phyloP scores from a whole-genome alignment of 768 basidiomycete species.

The Suillus subluteus region DNA sequence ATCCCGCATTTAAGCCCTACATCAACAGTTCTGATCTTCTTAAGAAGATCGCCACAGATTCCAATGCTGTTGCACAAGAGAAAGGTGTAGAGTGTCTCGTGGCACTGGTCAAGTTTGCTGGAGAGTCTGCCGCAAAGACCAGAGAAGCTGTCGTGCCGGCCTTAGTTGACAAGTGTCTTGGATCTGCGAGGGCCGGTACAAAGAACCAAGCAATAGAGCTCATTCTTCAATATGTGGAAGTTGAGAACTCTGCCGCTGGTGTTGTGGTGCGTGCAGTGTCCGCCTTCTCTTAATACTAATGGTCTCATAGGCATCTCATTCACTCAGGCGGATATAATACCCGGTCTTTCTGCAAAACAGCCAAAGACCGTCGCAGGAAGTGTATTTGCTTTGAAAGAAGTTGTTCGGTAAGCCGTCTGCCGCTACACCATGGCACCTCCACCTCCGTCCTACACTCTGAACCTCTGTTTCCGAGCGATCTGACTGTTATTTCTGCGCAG shows the following conservation, averaged over 20 bases:
- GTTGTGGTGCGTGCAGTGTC: slow-evolving; percentile 74
- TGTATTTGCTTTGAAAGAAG: slow-evolving; percentile 78
- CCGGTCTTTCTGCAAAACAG: slow-evolving; percentile 88
- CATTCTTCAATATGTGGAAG: slow-evolving; percentile 87
- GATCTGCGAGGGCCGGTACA: slow-evolving; percentile 88
- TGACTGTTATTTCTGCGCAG: slow-evolving; percentile 42
- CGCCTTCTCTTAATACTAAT: slow-evolving; percentile 30
- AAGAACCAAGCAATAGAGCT: slow-evolving; percentile 87
- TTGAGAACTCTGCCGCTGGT: slow-evolving; percentile 86
- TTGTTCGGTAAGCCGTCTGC: slow-evolving; percentile 65
- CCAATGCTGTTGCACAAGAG: slow-evolving; percentile 98
- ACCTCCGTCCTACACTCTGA: background rate
- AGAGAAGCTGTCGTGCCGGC: slow-evolving; percentile 84
- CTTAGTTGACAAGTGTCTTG: slow-evolving; percentile 94
- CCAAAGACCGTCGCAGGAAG: slow-evolving; percentile 90
- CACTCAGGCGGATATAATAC: slow-evolving; percentile 72
- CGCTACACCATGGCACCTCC: slow-evolving; percentile 3
- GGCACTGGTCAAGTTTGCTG: slow-evolving; percentile 87
- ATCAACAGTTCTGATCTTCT: slow-evolving; percentile 74
- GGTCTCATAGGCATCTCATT: slow-evolving; percentile 31
- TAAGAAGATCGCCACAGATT: slow-evolving; percentile 86
- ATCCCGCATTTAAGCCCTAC: slow-evolving; percentile 93
- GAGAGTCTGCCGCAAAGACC: slow-evolving; percentile 83
- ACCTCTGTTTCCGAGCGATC: background rate
- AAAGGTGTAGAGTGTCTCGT: slow-evolving; percentile 92